Percentiles rank a stretch among this genome's conserved stretches.
These are phyloP conservation scores for Phytophthora cactorum DNA, from an alignment of 352 stramenopile genomes.

Conservation along the genomic window DNA sequence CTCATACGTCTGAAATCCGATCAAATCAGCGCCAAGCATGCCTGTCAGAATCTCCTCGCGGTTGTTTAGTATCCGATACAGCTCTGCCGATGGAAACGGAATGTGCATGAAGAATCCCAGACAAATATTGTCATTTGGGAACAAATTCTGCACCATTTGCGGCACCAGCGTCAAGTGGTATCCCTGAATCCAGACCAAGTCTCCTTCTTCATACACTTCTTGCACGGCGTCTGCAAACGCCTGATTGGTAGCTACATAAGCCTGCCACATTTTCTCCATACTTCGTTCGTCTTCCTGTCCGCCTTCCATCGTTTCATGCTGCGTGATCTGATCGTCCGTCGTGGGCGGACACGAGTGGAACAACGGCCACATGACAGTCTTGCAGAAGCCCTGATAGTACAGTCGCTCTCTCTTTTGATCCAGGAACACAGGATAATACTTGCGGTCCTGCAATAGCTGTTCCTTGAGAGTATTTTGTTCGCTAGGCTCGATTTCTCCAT, in stretches of 20 bases:
- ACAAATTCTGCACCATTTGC: constrained; percentile 89
- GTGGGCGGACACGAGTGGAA: constrained; percentile 90
- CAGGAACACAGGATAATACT: constrained; percentile 92
- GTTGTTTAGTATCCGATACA: constrained; percentile 91
- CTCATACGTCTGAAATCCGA: constrained; percentile 93
- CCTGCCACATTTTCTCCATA: constrained; percentile 88
- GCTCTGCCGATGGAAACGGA: constrained; percentile 89
- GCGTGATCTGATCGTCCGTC: constrained; percentile 75
- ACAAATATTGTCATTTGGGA: constrained; percentile 90
- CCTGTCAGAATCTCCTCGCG: constrained; percentile 88
- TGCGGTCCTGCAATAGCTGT: constrained; percentile 90
- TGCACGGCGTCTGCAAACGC: constrained; percentile 88
- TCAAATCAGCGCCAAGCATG: constrained; percentile 88
- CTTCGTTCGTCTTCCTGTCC: constrained; percentile 62
- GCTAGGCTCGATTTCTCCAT: constrained; percentile 78
- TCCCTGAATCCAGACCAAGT: constrained; percentile 92
- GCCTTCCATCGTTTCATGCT: constrained; percentile 60
- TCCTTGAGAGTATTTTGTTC: constrained; percentile 86
- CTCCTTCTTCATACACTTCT: constrained; percentile 89
- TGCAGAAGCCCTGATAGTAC: constrained; percentile 93
- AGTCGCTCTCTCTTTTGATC: constrained; percentile 84
- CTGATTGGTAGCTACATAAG: constrained; percentile 90
- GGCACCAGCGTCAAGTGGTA: constrained; percentile 92
- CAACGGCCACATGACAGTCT: constrained; percentile 91
- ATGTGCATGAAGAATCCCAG: constrained; percentile 92